Evolutionary conservation across 305 asterid genomes (phyloP), one percentile per base, ranked within the genome.

Genomic region (Fraxinus nigra): DNA sequence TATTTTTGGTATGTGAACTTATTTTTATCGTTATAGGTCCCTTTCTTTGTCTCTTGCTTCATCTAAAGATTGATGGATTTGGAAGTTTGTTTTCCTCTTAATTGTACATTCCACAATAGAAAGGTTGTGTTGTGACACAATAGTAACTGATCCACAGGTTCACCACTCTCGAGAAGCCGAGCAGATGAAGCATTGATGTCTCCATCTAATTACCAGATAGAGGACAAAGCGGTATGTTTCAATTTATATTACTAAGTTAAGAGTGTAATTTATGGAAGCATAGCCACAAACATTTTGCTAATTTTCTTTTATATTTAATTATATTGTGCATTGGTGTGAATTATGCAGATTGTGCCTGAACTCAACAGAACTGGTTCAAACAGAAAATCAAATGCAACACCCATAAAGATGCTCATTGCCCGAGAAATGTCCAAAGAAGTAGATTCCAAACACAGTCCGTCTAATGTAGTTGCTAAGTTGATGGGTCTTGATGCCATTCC

Each of bases 401-500:
- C 98, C 54, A 92, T 96, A 91, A 96, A 94, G 94, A 91, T 88
- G 95, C 97, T 93, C 77, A 93, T 96, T 78, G 98, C 93, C 46
- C 93, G 92, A 83, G 99, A 96, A 87, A 94, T 96, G 98, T 93
- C 98, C 82, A 96, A 90, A 85, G 98, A 96, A 78, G 87, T 87
- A 4, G 93, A 88, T 72, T 76, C 88, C 65, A 86, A 87, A 70
- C 89, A 87, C 46, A 88, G 89, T 82, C 91, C 98, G n/a, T 93
- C 98, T 74, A 91, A 90, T 88, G 84, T 96, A 77, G 97, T 95
- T 86, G 99, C 97, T 67, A 95, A 94, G 90, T 80, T 95, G 84
- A 95, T 95, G 99, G 99, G 99, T 33, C 99, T 95, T 83, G 98
- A 95, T 85, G 82, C 92, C 88, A 92, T 94, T 89, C 97, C 99